Conservation (phyloP, 352 stramenopile species). For the Thalassiosira livingstoniorum region DNA sequence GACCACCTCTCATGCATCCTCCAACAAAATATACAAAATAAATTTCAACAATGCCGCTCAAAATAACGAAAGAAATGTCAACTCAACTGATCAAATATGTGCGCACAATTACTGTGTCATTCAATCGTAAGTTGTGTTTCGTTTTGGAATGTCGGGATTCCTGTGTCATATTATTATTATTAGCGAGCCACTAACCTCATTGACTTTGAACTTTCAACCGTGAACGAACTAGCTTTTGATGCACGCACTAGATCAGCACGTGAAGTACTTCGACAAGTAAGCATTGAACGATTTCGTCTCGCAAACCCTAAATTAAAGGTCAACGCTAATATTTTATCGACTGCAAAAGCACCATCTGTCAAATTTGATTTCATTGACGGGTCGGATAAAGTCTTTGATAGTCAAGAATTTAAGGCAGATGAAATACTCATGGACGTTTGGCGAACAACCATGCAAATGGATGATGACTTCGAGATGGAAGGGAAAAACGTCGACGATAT, state of each 20-base stretch:
- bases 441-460: slow-evolving; percentile 71
- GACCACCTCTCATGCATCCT: too few relatives aligned
- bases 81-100: slow-evolving; percentile 83
- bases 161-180: neutral
- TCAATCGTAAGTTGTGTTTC: slow-evolving; percentile 86
- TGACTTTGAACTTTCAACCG: neutral
- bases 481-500: slow-evolving; percentile 83
- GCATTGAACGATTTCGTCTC: slow-evolving; percentile 61
- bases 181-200: neutral
- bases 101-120: slow-evolving; percentile 71
- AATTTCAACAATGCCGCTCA: slow-evolving; percentile 66
- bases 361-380: slow-evolving; percentile 79
- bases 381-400: slow-evolving; percentile 73
- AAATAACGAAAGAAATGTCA: slow-evolving; percentile 80
- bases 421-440: slow-evolving; percentile 82
- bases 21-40: too few relatives aligned
- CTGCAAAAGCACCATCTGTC: slow-evolving; percentile 58
- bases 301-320: slow-evolving; percentile 80
- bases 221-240: slow-evolving; percentile 73
- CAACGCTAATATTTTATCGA: slow-evolving; percentile 61
- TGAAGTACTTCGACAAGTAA: slow-evolving; percentile 80
- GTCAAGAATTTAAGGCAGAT: slow-evolving; percentile 63
- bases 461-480: slow-evolving; percentile 83
- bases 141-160: too few relatives aligned
- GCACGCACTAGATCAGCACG: slow-evolving; percentile 67